Evolutionary conservation across 2,329 filamentous ascomycete genomes (phyloP).

Genomic region (Fusarium anguioides): DNA sequence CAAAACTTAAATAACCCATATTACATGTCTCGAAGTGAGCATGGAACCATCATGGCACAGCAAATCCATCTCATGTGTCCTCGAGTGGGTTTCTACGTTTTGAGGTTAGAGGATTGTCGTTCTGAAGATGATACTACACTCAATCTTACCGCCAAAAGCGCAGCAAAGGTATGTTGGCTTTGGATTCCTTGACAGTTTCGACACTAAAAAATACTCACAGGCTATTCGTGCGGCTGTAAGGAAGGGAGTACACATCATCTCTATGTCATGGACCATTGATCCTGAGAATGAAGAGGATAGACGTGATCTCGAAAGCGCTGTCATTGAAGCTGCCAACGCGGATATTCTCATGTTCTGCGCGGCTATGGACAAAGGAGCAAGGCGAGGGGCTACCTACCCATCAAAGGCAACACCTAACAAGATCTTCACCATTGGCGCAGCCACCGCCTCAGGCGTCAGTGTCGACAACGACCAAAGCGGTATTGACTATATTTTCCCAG

Average conservation of each 20-base stretch:
- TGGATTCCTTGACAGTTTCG: too few species aligned
- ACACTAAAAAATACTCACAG: slow-evolving; percentile 12
- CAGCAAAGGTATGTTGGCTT: not conserved
- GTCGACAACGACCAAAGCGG: slow-evolving; percentile 31
- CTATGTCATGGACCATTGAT: slow-evolving; percentile 53
- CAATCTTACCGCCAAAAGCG: slow-evolving; percentile 4
- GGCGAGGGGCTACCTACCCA: not conserved
- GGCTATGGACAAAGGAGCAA: slow-evolving; percentile 44
- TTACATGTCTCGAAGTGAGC: slow-evolving; percentile 45
- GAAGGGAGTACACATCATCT: slow-evolving; percentile 51
- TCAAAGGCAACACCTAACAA: slow-evolving; percentile 24
- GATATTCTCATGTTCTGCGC: slow-evolving; percentile 55
- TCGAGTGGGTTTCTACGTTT: slow-evolving; percentile 31
- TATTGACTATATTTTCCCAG: slow-evolving; percentile 49
- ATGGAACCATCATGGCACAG: slow-evolving; percentile 47
- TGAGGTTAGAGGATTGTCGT: slow-evolving; percentile 7
- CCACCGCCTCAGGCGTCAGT: slow-evolving; percentile 9
- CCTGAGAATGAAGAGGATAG: not conserved
- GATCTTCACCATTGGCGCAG: slow-evolving; percentile 48
- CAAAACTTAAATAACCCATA: slow-evolving; percentile 12
- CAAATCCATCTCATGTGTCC: slow-evolving; percentile 42
- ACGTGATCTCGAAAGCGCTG: slow-evolving; percentile 41
- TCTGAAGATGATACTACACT: not conserved
- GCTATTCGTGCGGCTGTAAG: slow-evolving; percentile 48
- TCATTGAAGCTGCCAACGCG: slow-evolving; percentile 40